Base-by-base conservation (phyloP, 805 yeast genomes). In the Ogataea glucozyma region DNA sequence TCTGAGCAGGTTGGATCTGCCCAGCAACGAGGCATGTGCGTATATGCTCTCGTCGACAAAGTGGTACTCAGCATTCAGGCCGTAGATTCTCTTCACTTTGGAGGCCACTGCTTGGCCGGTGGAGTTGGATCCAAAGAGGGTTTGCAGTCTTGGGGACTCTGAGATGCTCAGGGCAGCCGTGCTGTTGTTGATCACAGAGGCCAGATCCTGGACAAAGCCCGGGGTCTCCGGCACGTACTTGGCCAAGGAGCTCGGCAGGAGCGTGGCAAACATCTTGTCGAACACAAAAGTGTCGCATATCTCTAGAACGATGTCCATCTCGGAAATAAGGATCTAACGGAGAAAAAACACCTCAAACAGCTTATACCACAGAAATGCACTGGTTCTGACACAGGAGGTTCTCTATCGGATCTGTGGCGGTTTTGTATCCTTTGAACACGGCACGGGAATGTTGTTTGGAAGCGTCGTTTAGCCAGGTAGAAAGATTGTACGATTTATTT, bases 301-400 rank as follows among this genome's bases (percentile, higher is more conserved):
- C 65, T 93, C 99, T 40, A 93, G 75, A 18, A 88, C 89, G 58
- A 93, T 71, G 83, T 93, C 99, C 99, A 93, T 91, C n/a, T 22
- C 19, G 26, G 17, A 6, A 14, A 3, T 11, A 31, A 27, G 53
- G 46, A 41, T 20, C 37, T 43, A 47, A 39, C 46, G 51, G 47
- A 44, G n/a, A 36, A 14, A 20, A 16, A 19, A 20, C 21, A 40
- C 39, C 9, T 22, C 9, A n/a, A n/a, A n/a, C n/a, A n/a, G n/a
- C n/a, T n/a, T n/a, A n/a, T n/a, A n/a, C n/a, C n/a, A n/a, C n/a
- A 2, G 37, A 37, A n/a, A 26, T 24, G 12, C 12, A 12, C n/a
- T 5, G 27, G 6, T 24, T 10, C 6, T 24, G n/a, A 24, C 27
- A 24, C 27, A n/a, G n/a, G n/a, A n/a, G n/a, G 24, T 10, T 22